A percentile compares a stretch with the other conserved stretches of the same genome.
These are phyloP conservation scores for Citrullus mucosospermus DNA, from an alignment of 306 rosid genomes.

Conservation along the genomic window DNA sequence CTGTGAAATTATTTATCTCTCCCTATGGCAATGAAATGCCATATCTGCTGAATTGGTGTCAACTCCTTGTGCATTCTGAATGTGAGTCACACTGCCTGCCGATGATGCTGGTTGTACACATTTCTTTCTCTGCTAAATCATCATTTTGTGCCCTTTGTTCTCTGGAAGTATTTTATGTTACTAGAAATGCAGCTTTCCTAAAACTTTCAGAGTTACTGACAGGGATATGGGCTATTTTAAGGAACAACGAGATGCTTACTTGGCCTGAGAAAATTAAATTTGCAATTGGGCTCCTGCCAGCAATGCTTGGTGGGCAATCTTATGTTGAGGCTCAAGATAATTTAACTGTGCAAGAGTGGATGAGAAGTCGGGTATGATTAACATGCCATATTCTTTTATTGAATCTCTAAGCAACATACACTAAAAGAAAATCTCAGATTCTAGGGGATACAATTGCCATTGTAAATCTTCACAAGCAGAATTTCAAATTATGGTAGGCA, in stretches of 20 bases:
- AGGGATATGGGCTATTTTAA: constrained; percentile 96
- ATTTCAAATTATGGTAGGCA: background rate
- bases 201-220: constrained; percentile 14
- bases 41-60: background rate
- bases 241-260: constrained; percentile 92
- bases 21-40: background rate
- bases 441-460: background rate
- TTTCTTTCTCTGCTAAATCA: background rate
- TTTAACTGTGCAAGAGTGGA: constrained; percentile 76
- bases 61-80: background rate
- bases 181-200: constrained; percentile 2
- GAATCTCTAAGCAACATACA: background rate
- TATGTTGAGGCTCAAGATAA: constrained; percentile 96
- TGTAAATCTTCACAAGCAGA: background rate
- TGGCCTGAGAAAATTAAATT: constrained; percentile 96
- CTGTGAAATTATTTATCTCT: background rate
- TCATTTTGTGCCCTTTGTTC: background rate
- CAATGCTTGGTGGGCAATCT: constrained; percentile 89
- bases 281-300: constrained; percentile 93
- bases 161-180: background rate
- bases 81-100: background rate
- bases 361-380: constrained; percentile 69
- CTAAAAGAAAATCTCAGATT: background rate
- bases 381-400: background rate
- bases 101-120: background rate